A percentile compares a stretch with the other conserved stretches of the same genome.
phyloP scores from a whole-genome alignment of 306 rosid genomes.

The Pueraria montana region DNA sequence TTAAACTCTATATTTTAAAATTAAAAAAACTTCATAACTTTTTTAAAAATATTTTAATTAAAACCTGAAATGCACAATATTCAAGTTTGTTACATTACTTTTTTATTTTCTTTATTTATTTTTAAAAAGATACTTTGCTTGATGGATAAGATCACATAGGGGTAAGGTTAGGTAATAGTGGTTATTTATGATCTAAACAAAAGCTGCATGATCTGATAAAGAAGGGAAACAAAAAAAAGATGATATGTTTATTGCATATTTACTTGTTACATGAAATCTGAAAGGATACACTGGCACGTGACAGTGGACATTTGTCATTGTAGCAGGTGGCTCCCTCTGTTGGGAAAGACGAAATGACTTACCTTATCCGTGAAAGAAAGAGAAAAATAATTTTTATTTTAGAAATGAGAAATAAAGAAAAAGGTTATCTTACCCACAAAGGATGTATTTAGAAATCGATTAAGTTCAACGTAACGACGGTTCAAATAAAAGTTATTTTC shows the following conservation, averaged over 20 bases:
- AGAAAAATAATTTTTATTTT: background rate
- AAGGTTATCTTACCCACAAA: background rate
- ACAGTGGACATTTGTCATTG: slow-evolving; percentile 32
- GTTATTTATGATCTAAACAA: slow-evolving; percentile 27
- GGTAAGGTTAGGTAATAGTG: slow-evolving; percentile 24
- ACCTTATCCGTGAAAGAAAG: slow-evolving; percentile 42
- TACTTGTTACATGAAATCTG: slow-evolving; percentile 18
- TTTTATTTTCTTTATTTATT: background rate
- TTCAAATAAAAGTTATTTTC: no score
- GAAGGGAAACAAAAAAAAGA: background rate
- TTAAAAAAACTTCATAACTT: no score
- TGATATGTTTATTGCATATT: background rate
- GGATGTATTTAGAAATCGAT: no score
- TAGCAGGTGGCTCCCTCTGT: slow-evolving; percentile 32
- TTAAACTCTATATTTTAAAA: no score
- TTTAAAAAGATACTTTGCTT: background rate
- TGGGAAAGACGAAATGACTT: slow-evolving; percentile 17
- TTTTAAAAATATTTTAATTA: no score
- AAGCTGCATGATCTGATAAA: slow-evolving; percentile 27
- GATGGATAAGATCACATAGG: slow-evolving; percentile 15
- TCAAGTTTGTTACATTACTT: no score
- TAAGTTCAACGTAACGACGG: no score
- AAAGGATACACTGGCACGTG: slow-evolving; percentile 48
- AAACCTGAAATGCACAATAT: no score
- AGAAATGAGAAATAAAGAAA: background rate